Conservation (phyloP, 805 yeast species). For the Saturnispora bothae region DNA sequence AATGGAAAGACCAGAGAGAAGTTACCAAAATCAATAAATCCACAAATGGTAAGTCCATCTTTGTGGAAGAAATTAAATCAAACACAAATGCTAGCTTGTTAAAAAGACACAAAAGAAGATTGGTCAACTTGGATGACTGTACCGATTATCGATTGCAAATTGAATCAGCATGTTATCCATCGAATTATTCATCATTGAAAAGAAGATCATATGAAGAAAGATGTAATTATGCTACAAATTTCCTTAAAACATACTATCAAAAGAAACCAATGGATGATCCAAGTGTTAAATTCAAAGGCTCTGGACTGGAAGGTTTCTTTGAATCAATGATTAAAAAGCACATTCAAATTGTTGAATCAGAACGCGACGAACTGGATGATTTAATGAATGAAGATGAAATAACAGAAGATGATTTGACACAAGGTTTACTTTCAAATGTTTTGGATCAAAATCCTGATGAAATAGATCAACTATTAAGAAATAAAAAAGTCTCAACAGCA, state of each 20-base stretch:
- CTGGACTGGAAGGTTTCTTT: conserved; percentile 5
- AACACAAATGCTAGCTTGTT: conserved; percentile 10
- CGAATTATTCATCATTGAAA: conserved; percentile 1
- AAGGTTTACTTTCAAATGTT: not conserved
- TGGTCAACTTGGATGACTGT: conserved; percentile 24
- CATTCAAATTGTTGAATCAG: not conserved
- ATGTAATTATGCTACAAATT: conserved; percentile 14
- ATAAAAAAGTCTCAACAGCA: not conserved
- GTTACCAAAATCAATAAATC: conserved; percentile 52
- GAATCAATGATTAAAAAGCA: conserved; percentile 3
- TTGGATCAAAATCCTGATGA: conserved; percentile 4
- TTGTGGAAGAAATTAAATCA: conserved; percentile 45
- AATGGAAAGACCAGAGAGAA: conserved; percentile 49
- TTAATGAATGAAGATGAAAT: not conserved
- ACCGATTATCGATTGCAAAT: conserved; percentile 24
- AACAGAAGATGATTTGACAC: not conserved
- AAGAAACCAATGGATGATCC: conserved; percentile 9
- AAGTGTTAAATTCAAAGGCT: conserved; percentile 2
- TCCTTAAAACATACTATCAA: conserved; percentile 15
- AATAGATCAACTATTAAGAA: conserved; percentile 3
- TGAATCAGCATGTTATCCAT: conserved; percentile 20
- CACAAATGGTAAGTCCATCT: conserved; percentile 73
- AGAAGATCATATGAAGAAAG: conserved; percentile 18
- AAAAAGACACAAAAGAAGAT: conserved; percentile 24
- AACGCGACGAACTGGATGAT: not conserved